A percentile compares a stretch with the other conserved stretches of the same genome.
phyloP scores from a whole-genome alignment of 192 early-diverging fungal species.

The Chytriomyces sp. region DNA sequence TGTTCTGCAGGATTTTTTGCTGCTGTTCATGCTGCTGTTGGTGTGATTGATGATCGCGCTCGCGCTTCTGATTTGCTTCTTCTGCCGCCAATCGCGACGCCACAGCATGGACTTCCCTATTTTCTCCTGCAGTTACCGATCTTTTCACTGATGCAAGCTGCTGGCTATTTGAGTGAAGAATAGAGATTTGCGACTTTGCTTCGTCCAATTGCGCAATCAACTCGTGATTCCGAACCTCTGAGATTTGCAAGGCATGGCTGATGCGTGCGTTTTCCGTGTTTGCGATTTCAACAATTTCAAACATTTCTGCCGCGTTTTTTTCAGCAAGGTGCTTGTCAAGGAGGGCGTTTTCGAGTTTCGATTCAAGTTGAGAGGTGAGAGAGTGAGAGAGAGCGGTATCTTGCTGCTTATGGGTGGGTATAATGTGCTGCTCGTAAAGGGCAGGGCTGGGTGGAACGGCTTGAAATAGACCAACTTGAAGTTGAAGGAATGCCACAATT shows the following conservation, averaged over 20 bases:
- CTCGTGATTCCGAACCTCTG: background rate
- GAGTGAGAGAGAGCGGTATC: background rate
- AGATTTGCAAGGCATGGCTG: background rate
- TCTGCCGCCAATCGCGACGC: too few species aligned
- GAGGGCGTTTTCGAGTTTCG: background rate
- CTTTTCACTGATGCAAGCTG: too few species aligned
- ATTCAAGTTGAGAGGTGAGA: background rate
- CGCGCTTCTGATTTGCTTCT: too few species aligned
- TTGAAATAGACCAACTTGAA: background rate
- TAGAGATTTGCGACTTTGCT: too few species aligned
- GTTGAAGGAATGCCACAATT: background rate
- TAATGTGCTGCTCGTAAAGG: background rate
- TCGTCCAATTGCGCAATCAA: too few species aligned
- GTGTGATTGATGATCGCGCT: too few species aligned
- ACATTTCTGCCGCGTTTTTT: slow-evolving; percentile 7
- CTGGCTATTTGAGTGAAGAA: too few species aligned
- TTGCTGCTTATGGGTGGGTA: background rate
- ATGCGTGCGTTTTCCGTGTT: slow-evolving; percentile 17
- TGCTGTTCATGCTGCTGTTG: too few species aligned
- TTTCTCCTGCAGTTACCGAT: too few species aligned
- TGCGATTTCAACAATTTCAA: slow-evolving; percentile 8
- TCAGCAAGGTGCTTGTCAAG: background rate
- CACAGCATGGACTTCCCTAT: too few species aligned
- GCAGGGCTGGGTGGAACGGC: background rate
- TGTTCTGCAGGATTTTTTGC: too few species aligned